phyloP scores from a whole-genome alignment of 2,329 filamentous ascomycete genomes.

The Beauveria varroae region DNA sequence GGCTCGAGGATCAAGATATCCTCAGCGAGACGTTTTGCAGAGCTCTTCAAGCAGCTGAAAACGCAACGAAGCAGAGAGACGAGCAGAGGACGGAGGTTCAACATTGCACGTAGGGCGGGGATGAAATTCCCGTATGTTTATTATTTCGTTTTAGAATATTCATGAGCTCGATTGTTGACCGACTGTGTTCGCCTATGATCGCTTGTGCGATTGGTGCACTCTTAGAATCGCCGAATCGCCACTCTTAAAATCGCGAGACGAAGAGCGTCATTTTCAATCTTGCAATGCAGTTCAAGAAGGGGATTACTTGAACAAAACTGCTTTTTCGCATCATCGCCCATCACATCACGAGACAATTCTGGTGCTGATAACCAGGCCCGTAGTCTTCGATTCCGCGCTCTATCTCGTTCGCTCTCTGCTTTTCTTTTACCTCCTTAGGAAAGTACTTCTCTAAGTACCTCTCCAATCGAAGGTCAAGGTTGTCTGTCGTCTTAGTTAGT shows the following conservation, averaged over 20 bases:
- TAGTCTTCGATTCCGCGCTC: constrained; percentile 68
- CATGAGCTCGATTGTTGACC: neutral
- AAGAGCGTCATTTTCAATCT: neutral
- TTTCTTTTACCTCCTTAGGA: constrained; percentile 59
- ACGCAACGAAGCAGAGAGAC: neutral
- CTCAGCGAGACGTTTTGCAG: constrained; percentile 56
- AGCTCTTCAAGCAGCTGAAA: constrained; percentile 58
- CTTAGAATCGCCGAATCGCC: neutral
- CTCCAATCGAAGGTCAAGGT: constrained; percentile 61
- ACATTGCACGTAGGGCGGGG: neutral
- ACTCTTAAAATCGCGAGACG: neutral
- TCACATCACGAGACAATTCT: constrained; percentile 55
- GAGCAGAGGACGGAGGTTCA: neutral
- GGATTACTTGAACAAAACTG: neutral
- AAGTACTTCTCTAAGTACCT: constrained; percentile 71
- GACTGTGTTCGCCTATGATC: neutral
- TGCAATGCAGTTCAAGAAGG: neutral
- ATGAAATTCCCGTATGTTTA: neutral
- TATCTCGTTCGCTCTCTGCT: constrained; percentile 63
- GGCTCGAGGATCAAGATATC: constrained; percentile 68
- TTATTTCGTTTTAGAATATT: neutral
- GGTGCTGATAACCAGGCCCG: constrained; percentile 55
- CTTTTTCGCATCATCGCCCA: neutral
- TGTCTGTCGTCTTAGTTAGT: constrained; percentile 36
- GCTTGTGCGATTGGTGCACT: neutral